Percentiles rank a stretch among this genome's conserved stretches.
phyloP scores from a whole-genome alignment of 768 basidiomycete species.

The Tylopilus rubrobrunneus region DNA sequence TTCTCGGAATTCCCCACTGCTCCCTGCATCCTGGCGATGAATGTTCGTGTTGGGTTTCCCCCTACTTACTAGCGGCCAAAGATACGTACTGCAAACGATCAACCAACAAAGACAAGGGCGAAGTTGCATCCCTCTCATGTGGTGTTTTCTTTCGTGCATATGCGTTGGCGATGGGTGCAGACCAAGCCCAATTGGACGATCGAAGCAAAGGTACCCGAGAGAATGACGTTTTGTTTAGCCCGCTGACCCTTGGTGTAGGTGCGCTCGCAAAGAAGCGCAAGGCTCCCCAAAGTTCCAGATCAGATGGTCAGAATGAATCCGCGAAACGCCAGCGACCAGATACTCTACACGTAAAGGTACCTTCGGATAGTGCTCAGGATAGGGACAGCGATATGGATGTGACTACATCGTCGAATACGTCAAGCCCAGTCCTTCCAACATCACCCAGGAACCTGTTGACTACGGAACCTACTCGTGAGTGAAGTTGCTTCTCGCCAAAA shows the following conservation, averaged over 20 bases:
- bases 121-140: not conserved
- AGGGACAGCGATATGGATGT: conserved; percentile 1
- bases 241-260: not conserved
- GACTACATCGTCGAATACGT: not conserved
- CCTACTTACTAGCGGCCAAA: conserved; percentile 8
- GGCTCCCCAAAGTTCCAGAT: not conserved
- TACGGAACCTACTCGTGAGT: conserved; percentile 1
- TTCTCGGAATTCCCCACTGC: conserved; percentile 8
- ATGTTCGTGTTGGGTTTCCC: conserved; percentile 10
- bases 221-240: not conserved
- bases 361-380: not conserved
- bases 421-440: not conserved
- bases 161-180: conserved; percentile 9
- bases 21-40: conserved; percentile 6
- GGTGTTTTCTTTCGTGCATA: conserved; percentile 10
- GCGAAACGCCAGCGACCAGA: conserved; percentile 1
- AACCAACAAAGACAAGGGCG: conserved; percentile 4
- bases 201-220: conserved; percentile 3
- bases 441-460: not conserved
- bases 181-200: not conserved
- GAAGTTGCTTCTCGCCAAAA: not conserved
- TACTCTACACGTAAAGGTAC: not conserved
- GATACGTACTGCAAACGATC: conserved; percentile 6
- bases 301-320: not conserved
- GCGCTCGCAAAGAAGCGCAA: conserved; percentile 5